Evolutionary conservation across 805 yeast genomes (phyloP).

Genomic region (Sugiyamaella chiloensis): DNA sequence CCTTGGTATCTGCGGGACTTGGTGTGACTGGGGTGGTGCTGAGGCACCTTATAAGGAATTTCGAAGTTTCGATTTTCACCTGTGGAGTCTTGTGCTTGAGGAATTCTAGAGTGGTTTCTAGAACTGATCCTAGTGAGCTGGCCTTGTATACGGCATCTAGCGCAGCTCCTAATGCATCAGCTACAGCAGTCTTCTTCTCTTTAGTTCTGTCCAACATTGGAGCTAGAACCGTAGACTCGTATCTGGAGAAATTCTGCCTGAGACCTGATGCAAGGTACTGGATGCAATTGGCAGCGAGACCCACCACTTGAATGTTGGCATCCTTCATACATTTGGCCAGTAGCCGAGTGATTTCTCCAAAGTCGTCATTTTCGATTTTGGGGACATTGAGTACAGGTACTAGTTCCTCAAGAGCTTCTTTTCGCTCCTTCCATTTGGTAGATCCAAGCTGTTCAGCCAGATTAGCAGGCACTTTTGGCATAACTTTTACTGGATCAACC

Average conservation of each 20-base stretch:
- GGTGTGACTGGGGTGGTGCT: slow-evolving; percentile 50
- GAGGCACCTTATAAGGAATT: slow-evolving; percentile 62
- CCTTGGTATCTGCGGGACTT: slow-evolving; percentile 49
- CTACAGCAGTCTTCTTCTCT: slow-evolving; percentile 78
- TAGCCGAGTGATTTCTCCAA: slow-evolving; percentile 54
- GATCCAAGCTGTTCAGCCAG: slow-evolving; percentile 54
- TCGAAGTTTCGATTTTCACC: slow-evolving; percentile 66
- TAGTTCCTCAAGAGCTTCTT: slow-evolving; percentile 71
- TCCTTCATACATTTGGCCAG: slow-evolving; percentile 78
- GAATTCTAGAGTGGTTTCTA: slow-evolving; percentile 57
- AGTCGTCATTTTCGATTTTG: slow-evolving; percentile 59
- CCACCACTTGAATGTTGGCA: slow-evolving; percentile 84
- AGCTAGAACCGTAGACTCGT: slow-evolving; percentile 49
- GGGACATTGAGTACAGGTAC: slow-evolving; percentile 43
- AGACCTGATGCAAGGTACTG: slow-evolving; percentile 65
- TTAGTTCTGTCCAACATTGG: slow-evolving; percentile 79
- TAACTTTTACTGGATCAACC: slow-evolving; percentile 64
- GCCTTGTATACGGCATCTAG: slow-evolving; percentile 59
- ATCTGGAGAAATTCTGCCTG: slow-evolving; percentile 50
- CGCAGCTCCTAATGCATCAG: slow-evolving; percentile 65
- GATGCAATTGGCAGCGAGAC: slow-evolving; percentile 67
- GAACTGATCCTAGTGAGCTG: slow-evolving; percentile 50
- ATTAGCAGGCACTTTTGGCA: slow-evolving; percentile 62
- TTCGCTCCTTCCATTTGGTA: slow-evolving; percentile 87
- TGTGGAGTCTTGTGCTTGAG: slow-evolving; percentile 82